phyloP scores from a whole-genome alignment of 2,329 filamentous ascomycete genomes.

The Scopulariopsis brevicaulis region DNA sequence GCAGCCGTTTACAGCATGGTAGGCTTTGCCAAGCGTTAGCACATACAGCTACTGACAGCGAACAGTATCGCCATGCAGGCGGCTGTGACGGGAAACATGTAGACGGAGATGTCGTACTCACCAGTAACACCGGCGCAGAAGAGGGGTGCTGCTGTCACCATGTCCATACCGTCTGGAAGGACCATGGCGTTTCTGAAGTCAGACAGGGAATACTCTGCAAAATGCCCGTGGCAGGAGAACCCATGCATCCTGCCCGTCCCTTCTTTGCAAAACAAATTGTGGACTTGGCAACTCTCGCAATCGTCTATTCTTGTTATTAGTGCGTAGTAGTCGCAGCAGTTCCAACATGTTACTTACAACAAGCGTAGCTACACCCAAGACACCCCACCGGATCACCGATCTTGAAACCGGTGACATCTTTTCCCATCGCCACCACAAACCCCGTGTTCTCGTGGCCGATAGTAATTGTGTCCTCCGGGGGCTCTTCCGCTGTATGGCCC shows the following conservation, averaged over 20 bases:
- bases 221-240: conserved; percentile 11
- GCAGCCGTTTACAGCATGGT: conserved; percentile 8
- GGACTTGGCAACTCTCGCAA: conserved; percentile 9
- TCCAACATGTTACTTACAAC: conserved; percentile 1
- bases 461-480: conserved; percentile 8
- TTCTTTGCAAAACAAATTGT: conserved; percentile 9
- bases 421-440: conserved; percentile 43
- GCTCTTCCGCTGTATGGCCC: conserved; percentile 10
- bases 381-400: conserved; percentile 43
- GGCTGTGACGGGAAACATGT: not conserved
- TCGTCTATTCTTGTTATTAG: not conserved
- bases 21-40: conserved; percentile 1
- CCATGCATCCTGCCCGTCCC: conserved; percentile 12
- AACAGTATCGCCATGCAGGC: too few relatives aligned
- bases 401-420: conserved; percentile 15
- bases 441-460: conserved; percentile 55
- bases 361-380: conserved; percentile 9
- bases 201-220: conserved; percentile 12
- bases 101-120: not conserved
- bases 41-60: not conserved
- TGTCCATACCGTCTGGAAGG: conserved; percentile 11
- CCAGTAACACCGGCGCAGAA: conserved; percentile 15
- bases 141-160: conserved; percentile 10
- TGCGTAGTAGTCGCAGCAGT: not conserved
- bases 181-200: conserved; percentile 13